Base-by-base conservation (phyloP, 1,284 basidiomycete species). In the Boletus sp. region DNA sequence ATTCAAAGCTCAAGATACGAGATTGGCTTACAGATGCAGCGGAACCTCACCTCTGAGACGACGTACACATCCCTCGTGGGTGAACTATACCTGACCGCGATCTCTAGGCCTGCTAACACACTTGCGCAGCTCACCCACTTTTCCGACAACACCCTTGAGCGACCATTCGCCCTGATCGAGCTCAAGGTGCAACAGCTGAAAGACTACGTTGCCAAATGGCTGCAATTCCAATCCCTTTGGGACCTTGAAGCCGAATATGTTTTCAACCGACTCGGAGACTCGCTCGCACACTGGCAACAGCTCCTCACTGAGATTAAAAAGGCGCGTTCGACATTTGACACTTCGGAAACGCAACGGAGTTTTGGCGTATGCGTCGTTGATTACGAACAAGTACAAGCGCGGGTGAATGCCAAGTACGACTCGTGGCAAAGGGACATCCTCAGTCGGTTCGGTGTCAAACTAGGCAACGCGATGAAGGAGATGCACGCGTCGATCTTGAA, bases 211-310 rank as follows among this genome's bases (percentile, higher is more conserved):
- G 91, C 84, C 65, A 97, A 97, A 79, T 99, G 97, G 97, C 86
- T 98, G 1, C 95, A 97, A 73, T 99, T 99, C 85, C 97, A 99
- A 77, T 97, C 95, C 0, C 83, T 99, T 0, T 99, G 97, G 97
- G 97, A 99, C 75, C 87, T 98, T 53, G 95, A 99, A 77, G 86
- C 95, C 19, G 97, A 98, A 82, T 92, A 92, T 71, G 95, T 99
- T 25, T 98, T 97, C 83, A 91, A 89, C 68, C 90, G 93, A 0
- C 88, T 98, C 10, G 97, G 97, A 23, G 95, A 98, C 74, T 94
- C 93, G 14, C 86, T 99, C 25, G 87, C 86, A 1, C 84, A 90
- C 74, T 99, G 97, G 97, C 95, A 97, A 72, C 91, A 96, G 70
- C 86, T 99, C 2, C 83, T 99, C 13, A 93, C 91, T 7, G 96